Conservation (phyloP, 208 protist genomes). For the Trypanosoma congolense region DNA sequence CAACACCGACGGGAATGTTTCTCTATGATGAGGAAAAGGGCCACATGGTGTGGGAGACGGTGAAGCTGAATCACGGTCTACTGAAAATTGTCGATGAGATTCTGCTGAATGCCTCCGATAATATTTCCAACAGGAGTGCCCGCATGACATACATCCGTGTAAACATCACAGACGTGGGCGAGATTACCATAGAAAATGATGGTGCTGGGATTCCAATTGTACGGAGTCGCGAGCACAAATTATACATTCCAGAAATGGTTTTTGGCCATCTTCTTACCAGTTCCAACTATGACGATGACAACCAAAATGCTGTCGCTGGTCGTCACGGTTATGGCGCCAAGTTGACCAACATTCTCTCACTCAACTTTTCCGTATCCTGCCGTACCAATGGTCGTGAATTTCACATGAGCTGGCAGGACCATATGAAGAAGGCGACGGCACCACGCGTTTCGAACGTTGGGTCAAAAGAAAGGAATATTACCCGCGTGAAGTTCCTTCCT, state of each 20-base stretch:
- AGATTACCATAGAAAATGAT: slow-evolving; percentile 95
- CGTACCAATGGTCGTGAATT: slow-evolving; percentile 83
- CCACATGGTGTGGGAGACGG: slow-evolving; percentile 83
- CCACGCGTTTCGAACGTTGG: slow-evolving; percentile 85
- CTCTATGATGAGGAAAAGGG: slow-evolving; percentile 81
- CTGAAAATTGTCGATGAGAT: slow-evolving; percentile 99
- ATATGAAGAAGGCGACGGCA: slow-evolving; percentile 93
- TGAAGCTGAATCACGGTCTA: slow-evolving; percentile 93
- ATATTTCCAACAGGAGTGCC: slow-evolving; percentile 77
- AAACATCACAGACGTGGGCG: slow-evolving; percentile 76
- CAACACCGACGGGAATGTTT: slow-evolving; percentile 75
- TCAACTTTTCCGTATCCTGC: slow-evolving; percentile 93
- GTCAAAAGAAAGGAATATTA: slow-evolving; percentile 67
- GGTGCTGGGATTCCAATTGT: slow-evolving; percentile 92
- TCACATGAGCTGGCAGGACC: slow-evolving; percentile 94
- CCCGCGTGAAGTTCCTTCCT: slow-evolving; percentile 82
- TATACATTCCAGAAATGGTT: slow-evolving; percentile 97
- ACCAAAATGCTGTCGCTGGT: slow-evolving; percentile 90
- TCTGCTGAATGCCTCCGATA: slow-evolving; percentile 97
- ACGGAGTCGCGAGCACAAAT: slow-evolving; percentile 86
- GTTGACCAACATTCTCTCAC: slow-evolving; percentile 99
- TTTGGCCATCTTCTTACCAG: slow-evolving; percentile 96
- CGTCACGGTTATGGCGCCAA: slow-evolving; percentile 97
- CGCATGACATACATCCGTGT: slow-evolving; percentile 91
- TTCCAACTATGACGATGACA: slow-evolving; percentile 96